These are phyloP conservation scores for Fusarium lateritium DNA, from an alignment of 2,329 filamentous ascomycete species.

Conservation along the genomic window DNA sequence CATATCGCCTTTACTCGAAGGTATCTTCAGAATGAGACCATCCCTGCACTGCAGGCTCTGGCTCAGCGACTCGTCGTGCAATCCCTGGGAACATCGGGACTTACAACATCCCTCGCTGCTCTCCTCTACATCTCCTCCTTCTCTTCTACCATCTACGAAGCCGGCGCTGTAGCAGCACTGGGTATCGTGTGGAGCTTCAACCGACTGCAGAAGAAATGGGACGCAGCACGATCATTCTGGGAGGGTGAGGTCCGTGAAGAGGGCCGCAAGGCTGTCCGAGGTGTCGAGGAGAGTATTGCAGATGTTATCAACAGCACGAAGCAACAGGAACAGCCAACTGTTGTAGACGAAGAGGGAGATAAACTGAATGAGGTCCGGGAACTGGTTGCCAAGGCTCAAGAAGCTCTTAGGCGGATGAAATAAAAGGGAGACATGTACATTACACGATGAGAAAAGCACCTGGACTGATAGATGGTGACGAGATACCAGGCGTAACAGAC, in stretches of 20 bases:
- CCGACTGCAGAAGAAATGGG: constrained; percentile 75
- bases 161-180: constrained; percentile 72
- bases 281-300: constrained; percentile 67
- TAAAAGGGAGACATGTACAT: constrained; percentile 52
- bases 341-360: constrained; percentile 45
- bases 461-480: constrained; percentile 42
- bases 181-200: constrained; percentile 72
- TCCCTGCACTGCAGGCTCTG: constrained; percentile 79
- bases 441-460: constrained; percentile 36
- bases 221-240: constrained; percentile 72
- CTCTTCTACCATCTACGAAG: constrained; percentile 70
- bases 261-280: constrained; percentile 73
- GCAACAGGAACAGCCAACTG: constrained; percentile 39
- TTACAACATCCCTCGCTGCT: constrained; percentile 68
- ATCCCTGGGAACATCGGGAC: constrained; percentile 79
- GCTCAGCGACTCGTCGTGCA: constrained; percentile 83
- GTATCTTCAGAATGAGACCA: constrained; percentile 75
- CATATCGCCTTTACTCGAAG: constrained; percentile 81
- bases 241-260: constrained; percentile 77
- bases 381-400: constrained; percentile 65
- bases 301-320: constrained; percentile 59
- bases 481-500: constrained; percentile 50
- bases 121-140: constrained; percentile 71
- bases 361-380: constrained; percentile 60
- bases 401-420: constrained; percentile 64